Evolutionary conservation across 257 asterid genomes (phyloP).

Genomic region (Nicotiana sylvestris): DNA sequence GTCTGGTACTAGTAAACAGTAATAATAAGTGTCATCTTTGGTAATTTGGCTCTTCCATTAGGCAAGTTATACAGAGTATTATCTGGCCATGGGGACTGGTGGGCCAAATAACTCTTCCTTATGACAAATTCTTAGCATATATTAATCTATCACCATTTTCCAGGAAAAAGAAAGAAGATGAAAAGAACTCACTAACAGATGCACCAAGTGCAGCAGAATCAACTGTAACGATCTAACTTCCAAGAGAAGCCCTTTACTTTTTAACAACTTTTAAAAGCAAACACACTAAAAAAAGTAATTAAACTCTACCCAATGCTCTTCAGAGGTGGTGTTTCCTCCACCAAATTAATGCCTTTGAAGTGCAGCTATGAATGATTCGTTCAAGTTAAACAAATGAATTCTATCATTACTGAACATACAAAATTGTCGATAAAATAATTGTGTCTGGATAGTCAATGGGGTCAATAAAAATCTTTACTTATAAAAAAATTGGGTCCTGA

Average conservation of each 20-base stretch:
- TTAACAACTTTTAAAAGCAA: not conserved
- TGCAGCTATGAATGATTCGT: not conserved
- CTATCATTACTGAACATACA: not conserved
- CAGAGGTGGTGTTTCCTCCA: not conserved
- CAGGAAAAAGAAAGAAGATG: not conserved
- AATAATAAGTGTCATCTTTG: not conserved
- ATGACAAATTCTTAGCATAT: not conserved
- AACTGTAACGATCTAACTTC: not conserved
- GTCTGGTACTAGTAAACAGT: not conserved
- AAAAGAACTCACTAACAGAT: not conserved
- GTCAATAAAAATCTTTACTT: too few species aligned
- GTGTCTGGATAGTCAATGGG: too few species aligned
- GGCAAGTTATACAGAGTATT: not conserved
- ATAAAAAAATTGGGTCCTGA: not conserved
- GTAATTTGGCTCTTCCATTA: not conserved
- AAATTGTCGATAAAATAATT: not conserved
- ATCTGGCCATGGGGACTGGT: not conserved
- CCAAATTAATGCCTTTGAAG: not conserved
- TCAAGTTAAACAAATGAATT: not conserved
- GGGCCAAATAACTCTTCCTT: not conserved
- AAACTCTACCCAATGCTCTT: not conserved
- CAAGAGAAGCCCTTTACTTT: not conserved
- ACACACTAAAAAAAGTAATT: not conserved
- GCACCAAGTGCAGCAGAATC: not conserved
- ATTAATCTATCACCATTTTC: slow-evolving; percentile 4